Percentiles rank a stretch among this genome's conserved stretches.
These are phyloP conservation scores for Podila horticola DNA, from an alignment of 192 early-diverging fungal genomes.

Conservation along the genomic window DNA sequence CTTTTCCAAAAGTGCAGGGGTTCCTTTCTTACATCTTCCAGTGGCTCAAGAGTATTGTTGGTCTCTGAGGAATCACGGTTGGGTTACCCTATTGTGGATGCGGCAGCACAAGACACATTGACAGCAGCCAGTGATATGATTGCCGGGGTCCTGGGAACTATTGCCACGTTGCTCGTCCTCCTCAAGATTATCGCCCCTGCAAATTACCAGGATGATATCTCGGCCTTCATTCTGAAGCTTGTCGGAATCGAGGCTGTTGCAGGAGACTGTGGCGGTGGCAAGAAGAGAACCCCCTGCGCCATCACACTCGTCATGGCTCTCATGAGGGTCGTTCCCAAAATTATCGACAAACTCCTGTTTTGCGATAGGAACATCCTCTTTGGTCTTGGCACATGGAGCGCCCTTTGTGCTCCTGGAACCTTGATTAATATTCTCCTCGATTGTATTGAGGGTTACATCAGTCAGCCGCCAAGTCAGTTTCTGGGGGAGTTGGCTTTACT, in stretches of 20 bases:
- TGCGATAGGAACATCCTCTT: background rate
- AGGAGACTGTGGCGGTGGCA: background rate
- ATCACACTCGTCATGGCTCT: background rate
- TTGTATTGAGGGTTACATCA: background rate
- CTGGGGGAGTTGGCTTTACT: no score
- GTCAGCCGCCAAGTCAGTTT: no score
- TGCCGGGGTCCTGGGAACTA: background rate
- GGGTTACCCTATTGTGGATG: constrained; percentile 1
- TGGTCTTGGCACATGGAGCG: background rate
- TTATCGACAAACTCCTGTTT: background rate
- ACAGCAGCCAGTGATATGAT: background rate
- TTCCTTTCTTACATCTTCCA: background rate
- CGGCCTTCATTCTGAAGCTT: background rate
- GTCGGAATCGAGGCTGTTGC: background rate
- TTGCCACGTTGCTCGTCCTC: background rate
- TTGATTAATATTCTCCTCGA: background rate
- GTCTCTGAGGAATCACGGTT: background rate
- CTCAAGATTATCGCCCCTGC: background rate
- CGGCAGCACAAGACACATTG: background rate
- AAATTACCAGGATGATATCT: background rate
- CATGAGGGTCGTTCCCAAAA: background rate
- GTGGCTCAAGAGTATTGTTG: background rate
- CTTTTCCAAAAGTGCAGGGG: constrained; percentile 3
- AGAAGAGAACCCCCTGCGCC: background rate
- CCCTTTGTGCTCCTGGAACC: background rate